Evolutionary conservation across 2,329 filamentous ascomycete genomes (phyloP), one percentile per base, ranked within the genome.

Genomic region (Nemania sp.): DNA sequence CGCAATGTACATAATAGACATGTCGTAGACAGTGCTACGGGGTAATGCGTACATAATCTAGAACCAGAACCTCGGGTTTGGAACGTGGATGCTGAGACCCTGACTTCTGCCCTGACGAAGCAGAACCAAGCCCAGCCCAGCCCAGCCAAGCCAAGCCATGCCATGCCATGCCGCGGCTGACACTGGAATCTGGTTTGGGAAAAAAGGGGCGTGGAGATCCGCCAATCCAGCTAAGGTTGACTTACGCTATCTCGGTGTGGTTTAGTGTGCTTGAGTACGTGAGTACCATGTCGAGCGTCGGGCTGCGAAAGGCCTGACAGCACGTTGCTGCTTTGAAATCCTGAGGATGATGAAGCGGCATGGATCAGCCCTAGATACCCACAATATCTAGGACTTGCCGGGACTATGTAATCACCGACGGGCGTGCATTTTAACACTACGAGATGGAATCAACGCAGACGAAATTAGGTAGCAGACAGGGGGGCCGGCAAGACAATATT

Each of bases 341-440:
- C 26, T 28, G 11, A 28, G 31, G 31, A 47, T 47, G 47, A 55
- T 47, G 52, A 42, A 26, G 23, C 12, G 36, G 15, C 23, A 47
- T 47, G 47, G 39, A 33, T 50, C 52, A 55, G 52, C 52, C 52
- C 36, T 51, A 55, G 40, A 22, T 47, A 17, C 28, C 47, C 52
- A 48, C 47, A 55, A 17, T 26, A 24, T 9, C 23, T 43, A 51
- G 41, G 22, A 42, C 31, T 26, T 19, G 44, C 28, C 30, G 28
- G n/a, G 39, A 34, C 39, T 49, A 44, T 34, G 17, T n/a, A 37
- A 7, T 19, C 11, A 39, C 9, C 36, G 7, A 12, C 22, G 20
- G 14, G 2, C 26, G 23, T 33, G 8, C 17, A 40, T 40, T 5
- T 12, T 31, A 20, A 17, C 41, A n/a, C n/a, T n/a, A n/a, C n/a